Evolutionary conservation across 306 rosid genomes (phyloP), one percentile per base, ranked within the genome.

Genomic region (Carpinus fangiana): DNA sequence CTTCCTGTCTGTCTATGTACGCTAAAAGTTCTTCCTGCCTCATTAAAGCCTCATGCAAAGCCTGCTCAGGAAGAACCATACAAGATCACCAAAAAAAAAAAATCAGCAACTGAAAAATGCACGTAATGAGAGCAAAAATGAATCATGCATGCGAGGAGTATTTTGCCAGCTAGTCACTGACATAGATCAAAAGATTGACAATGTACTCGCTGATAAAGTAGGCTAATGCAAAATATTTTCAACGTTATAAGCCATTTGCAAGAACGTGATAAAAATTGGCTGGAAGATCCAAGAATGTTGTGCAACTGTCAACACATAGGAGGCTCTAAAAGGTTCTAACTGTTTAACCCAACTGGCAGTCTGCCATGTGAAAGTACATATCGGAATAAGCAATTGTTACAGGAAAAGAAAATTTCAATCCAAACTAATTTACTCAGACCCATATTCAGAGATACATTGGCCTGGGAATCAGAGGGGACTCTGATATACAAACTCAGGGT

Each of bases 11-110:
- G 71, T 93, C 98, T n/a, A 93, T 77, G 73, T 88, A 91, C 36
- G 91, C 97, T 61, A 91, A 90, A 76, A 93, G 95, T 82, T 93
- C 98, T 85, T 91, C 98, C 87, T 91, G 98, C 81, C 83, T 87
- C 79, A 91, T 90, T 84, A 93, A 78, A 66, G 98, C 92, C 46
- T 93, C 98, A 54, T 93, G 90, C 56, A 93, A 75, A 80, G 95
- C 92, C 98, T 93, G 80, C 73, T 67, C 55, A 80, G 54, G 56
- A 76, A 79, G 77, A 51, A 28, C 38, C 73, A 80, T 54, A 73
- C 62, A 73, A 60, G 28, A 20, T 51, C 17, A 66, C 73, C 34
- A 1, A 31, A 31, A 31, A 59, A 38, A 57, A 23, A 53, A 50
- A 41, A 45, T 20, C 65, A 71, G 73, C 16, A 38, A 75, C 65